phyloP scores from a whole-genome alignment of 257 asterid species.

The Solanum okadae region DNA sequence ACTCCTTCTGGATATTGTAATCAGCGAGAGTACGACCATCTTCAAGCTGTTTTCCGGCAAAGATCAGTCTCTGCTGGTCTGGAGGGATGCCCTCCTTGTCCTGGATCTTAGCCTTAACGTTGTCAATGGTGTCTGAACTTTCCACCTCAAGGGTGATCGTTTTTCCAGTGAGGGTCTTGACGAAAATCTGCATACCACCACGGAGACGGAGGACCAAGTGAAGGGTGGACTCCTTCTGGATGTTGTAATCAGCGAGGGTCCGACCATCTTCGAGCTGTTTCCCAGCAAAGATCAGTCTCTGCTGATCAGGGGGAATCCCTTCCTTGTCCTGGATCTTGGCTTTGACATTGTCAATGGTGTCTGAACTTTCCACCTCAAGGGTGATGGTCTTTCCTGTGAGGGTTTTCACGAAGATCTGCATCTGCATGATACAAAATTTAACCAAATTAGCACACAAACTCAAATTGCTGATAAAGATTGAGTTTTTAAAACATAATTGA shows the following conservation, averaged over 20 bases:
- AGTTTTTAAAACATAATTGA: neutral
- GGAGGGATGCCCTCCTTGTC: neutral
- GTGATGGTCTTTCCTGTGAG: neutral
- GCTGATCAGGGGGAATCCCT: neutral
- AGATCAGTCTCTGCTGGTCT: neutral
- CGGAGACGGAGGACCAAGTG: neutral
- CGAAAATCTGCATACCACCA: constrained; percentile 29
- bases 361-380: neutral
- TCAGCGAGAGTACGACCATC: neutral
- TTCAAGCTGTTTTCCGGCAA: neutral
- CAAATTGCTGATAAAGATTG: neutral
- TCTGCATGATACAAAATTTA: constrained; percentile 6
- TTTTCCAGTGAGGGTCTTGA: constrained; percentile 12
- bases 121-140: neutral
- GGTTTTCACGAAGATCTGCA: constrained; percentile 52
- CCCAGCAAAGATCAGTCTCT: neutral
- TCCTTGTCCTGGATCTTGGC: neutral
- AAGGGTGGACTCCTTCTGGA: neutral
- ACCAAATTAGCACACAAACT: neutral
- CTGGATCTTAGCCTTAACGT: neutral
- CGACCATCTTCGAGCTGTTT: neutral
- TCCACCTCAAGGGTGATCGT: neutral
- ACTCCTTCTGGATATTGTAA: neutral
- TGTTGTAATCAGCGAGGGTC: neutral
- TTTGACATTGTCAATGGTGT: neutral